Evolutionary conservation across 768 basidiomycete species (phyloP).

Genomic region (Trametes coccinea): DNA sequence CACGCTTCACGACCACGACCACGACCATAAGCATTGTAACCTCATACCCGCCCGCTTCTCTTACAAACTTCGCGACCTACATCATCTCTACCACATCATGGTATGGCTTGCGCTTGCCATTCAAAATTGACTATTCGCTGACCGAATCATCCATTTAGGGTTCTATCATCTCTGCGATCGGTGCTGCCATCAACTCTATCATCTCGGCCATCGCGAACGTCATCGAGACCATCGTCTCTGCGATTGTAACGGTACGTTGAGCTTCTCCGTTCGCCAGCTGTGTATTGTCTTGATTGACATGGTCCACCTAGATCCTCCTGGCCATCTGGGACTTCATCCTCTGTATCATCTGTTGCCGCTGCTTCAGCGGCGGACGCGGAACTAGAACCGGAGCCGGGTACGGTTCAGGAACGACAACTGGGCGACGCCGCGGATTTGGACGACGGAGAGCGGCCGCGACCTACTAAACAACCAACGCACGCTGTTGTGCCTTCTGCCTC

Average conservation of each 20-base stretch:
- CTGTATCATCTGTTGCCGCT: constrained; percentile 40
- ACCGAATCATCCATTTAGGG: constrained; percentile 47
- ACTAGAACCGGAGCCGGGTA: background rate
- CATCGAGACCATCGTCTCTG: constrained; percentile 54
- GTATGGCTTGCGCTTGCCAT: too few species aligned
- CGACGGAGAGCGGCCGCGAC: background rate
- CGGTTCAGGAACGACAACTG: background rate
- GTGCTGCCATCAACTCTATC: constrained; percentile 53
- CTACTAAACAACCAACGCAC: too few species aligned
- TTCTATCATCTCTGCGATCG: constrained; percentile 60
- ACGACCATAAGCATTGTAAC: too few species aligned
- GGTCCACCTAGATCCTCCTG: constrained; percentile 52
- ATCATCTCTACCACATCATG: too few species aligned
- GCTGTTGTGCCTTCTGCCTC: too few species aligned
- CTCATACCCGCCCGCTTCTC: too few species aligned
- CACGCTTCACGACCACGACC: too few species aligned
- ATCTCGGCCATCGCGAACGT: constrained; percentile 57
- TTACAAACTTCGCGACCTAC: too few species aligned
- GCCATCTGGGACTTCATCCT: constrained; percentile 58
- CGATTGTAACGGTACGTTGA: constrained; percentile 49
- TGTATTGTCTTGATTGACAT: too few species aligned
- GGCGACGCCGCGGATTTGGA: constrained; percentile 5
- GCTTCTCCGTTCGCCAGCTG: background rate
- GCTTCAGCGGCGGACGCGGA: constrained; percentile 24
- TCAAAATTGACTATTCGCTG: too few species aligned